phyloP scores from a whole-genome alignment of 495 filamentous ascomycete genomes.

The Alectoria sarmentosa region DNA sequence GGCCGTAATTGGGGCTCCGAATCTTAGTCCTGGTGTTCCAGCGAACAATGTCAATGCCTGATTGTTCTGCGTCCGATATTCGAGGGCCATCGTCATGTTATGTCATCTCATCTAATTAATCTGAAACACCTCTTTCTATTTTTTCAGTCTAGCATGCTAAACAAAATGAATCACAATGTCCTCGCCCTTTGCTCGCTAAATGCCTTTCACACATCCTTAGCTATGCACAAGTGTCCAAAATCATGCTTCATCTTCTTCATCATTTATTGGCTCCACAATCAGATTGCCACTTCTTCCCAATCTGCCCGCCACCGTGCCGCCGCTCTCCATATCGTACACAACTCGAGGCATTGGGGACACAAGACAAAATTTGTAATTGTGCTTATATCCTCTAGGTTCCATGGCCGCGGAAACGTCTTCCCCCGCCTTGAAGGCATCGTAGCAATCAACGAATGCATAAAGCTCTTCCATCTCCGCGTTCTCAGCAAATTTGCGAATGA shows the following conservation, averaged over 20 bases:
- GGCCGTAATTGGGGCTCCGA: background rate
- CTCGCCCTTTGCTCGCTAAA: constrained; percentile 7
- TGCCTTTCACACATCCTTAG: background rate
- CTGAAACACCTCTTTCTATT: background rate
- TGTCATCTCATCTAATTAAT: background rate
- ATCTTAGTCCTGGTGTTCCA: too few relatives aligned
- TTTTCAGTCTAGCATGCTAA: background rate
- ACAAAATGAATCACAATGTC: background rate
- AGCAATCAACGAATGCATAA: constrained; percentile 95
- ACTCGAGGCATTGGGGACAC: constrained; percentile 76
- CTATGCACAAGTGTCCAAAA: background rate
- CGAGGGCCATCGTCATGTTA: background rate
- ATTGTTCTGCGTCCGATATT: background rate
- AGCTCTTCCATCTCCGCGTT: constrained; percentile 72
- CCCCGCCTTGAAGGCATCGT: constrained; percentile 50
- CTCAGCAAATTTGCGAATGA: constrained; percentile 64
- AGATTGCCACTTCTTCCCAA: constrained; percentile 83
- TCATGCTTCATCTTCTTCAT: constrained; percentile 48
- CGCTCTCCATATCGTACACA: constrained; percentile 60
- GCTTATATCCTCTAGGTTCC: constrained; percentile 62
- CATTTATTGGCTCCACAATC: constrained; percentile 66
- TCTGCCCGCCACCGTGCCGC: constrained; percentile 56
- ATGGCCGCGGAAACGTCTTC: constrained; percentile 30
- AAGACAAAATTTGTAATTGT: constrained; percentile 73
- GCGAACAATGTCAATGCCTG: too few relatives aligned